Evolutionary conservation across 345 rosid species (phyloP).

Genomic region (Eucalyptus lansdowneana): DNA sequence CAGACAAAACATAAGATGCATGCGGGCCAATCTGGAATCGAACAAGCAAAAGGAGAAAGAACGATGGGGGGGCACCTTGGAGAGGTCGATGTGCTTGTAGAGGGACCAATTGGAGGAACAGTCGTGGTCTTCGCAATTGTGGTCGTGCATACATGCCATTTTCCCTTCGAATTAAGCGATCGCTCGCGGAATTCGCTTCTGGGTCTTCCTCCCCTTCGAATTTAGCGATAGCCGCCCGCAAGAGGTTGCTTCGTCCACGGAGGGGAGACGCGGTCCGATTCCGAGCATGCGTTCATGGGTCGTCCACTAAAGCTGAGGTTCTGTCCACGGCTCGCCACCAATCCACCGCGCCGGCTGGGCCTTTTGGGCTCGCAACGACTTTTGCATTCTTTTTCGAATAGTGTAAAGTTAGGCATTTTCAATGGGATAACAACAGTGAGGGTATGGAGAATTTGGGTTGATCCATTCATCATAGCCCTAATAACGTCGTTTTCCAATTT

Average conservation of each 20-base stretch:
- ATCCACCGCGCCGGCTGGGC: neutral
- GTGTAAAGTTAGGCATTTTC: neutral
- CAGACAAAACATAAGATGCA: neutral
- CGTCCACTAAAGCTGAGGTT: neutral
- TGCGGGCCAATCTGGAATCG: neutral
- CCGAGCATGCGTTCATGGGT: neutral
- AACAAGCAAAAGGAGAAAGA: neutral
- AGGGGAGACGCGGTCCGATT: neutral
- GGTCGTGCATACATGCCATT: constrained; percentile 91
- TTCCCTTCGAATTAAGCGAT: neutral
- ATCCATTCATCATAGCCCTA: neutral
- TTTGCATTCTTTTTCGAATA: rapidly evolving
- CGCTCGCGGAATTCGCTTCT: no score
- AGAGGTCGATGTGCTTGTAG: constrained; percentile 80
- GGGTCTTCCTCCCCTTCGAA: neutral
- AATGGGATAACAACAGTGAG: neutral
- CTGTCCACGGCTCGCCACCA: neutral
- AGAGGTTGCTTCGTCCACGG: no score
- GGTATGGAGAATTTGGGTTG: neutral
- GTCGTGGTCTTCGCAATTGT: constrained; percentile 84
- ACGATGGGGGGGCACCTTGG: constrained; percentile 32
- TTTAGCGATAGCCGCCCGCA: neutral
- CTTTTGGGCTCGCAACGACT: neutral
- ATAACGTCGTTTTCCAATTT: no score
- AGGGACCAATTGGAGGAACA: constrained; percentile 95